phyloP scores from a whole-genome alignment of 1,284 basidiomycete genomes.

The Salmacisia buchloeana region DNA sequence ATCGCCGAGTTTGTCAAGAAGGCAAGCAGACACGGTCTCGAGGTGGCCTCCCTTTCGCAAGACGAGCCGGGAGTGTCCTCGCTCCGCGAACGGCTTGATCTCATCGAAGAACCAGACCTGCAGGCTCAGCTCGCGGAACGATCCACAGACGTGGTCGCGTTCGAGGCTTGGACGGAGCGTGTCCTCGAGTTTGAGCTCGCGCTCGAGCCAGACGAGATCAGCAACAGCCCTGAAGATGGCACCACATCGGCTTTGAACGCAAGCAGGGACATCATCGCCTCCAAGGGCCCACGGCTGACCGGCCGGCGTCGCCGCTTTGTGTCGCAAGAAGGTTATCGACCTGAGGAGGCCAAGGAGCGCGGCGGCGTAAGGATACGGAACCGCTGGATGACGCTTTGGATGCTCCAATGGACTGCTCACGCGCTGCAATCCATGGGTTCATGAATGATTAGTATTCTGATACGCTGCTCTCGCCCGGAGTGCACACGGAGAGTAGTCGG shows the following conservation, averaged over 20 bases:
- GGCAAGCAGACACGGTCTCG: conserved; percentile 25
- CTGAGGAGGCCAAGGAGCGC: conserved; percentile 18
- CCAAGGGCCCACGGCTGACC: conserved; percentile 11
- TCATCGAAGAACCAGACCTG: conserved; percentile 34
- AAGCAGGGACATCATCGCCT: background rate
- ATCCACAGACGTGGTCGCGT: background rate
- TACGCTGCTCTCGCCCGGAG: no score
- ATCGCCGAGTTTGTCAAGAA: conserved; percentile 36
- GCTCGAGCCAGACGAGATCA: conserved; percentile 12
- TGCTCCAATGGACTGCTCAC: conserved; percentile 19
- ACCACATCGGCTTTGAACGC: background rate
- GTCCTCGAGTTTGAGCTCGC: conserved; percentile 5
- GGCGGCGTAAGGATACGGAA: conserved; percentile 22
- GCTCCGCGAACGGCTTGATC: conserved; percentile 14
- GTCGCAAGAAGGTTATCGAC: background rate
- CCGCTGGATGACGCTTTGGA: conserved; percentile 28
- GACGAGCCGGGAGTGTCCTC: background rate
- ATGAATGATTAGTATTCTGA: no score
- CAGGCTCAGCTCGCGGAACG: background rate
- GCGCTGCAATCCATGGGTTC: no score
- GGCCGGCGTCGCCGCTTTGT: conserved; percentile 19
- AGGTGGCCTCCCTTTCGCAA: conserved; percentile 12
- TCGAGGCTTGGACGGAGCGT: background rate
- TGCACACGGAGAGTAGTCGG: no score
- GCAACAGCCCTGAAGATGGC: background rate